Conservation (phyloP, 495 filamentous ascomycete genomes). For the Xylaria sp. region DNA sequence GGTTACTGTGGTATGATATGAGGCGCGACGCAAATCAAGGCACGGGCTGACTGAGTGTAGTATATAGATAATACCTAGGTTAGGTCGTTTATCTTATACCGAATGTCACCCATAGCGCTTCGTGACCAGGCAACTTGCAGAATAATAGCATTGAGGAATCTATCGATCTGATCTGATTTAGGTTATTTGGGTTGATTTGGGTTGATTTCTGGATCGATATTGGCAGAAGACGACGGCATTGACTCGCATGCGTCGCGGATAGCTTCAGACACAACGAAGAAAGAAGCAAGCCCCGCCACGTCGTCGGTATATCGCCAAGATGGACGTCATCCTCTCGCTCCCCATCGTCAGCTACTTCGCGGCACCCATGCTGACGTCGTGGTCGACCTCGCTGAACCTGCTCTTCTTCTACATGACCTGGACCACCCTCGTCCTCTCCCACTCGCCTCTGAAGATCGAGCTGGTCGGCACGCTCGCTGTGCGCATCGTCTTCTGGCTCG, state of each 20-base stretch:
- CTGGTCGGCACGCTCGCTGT: conserved; percentile 69
- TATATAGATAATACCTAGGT: not conserved
- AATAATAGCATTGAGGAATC: not conserved
- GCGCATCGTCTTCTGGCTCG: conserved; percentile 73
- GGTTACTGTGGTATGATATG: too few species aligned
- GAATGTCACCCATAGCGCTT: not conserved
- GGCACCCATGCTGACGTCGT: conserved; percentile 60
- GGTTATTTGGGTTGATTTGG: too few species aligned
- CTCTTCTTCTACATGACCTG: conserved; percentile 92
- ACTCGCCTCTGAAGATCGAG: conserved; percentile 78
- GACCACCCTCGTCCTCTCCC: conserved; percentile 80
- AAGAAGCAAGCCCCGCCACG: not conserved
- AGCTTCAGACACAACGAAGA: not conserved
- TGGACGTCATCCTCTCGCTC: conserved; percentile 72
- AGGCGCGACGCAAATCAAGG: not conserved
- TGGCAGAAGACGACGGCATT: not conserved
- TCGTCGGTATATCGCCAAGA: conserved; percentile 32
- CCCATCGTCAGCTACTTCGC: conserved; percentile 74
- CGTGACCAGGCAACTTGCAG: not conserved
- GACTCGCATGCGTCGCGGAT: not conserved
- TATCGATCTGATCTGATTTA: too few species aligned
- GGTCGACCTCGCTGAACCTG: conserved; percentile 81
- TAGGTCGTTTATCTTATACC: not conserved
- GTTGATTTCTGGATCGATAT: not conserved
- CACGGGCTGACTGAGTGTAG: not conserved